Percentiles rank a stretch among this genome's conserved stretches.
Conservation (phyloP, 176 grass and related monocot species). For the Tillandsia fasciculata region DNA sequence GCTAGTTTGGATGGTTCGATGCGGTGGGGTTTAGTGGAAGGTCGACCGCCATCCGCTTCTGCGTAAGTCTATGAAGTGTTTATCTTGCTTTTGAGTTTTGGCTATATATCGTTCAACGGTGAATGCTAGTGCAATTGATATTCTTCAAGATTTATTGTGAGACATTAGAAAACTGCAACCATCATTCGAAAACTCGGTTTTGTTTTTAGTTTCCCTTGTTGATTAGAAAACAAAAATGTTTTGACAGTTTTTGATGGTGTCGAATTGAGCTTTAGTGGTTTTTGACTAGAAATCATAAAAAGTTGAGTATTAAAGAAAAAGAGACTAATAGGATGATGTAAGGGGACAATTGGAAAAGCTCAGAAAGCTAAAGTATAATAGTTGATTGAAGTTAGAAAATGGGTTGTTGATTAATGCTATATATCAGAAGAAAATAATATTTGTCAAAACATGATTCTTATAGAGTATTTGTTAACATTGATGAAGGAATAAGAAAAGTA, state of each 20-base stretch:
- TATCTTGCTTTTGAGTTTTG: conserved; percentile 7
- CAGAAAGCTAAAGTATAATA: background rate
- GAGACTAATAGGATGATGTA: no score
- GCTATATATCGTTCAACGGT: background rate
- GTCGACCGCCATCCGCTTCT: conserved; percentile 71
- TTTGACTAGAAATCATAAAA: no score
- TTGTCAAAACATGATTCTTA: background rate
- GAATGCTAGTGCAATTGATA: background rate
- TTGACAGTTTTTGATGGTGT: no score
- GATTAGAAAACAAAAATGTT: no score
- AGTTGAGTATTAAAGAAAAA: no score
- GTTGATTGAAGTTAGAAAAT: background rate
- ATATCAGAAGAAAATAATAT: background rate
- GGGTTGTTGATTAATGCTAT: background rate
- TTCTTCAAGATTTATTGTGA: background rate
- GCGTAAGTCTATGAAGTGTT: conserved; percentile 38
- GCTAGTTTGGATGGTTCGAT: conserved; percentile 50
- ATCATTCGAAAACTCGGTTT: background rate
- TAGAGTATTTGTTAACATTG: background rate
- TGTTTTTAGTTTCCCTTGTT: no score
- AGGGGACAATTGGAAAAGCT: no score
- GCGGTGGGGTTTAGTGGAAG: conserved; percentile 73
- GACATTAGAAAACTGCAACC: background rate
- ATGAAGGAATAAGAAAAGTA: no score
- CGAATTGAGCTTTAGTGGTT: no score